Conservation (phyloP, 2,329 filamentous ascomycete species). For the Cladophialophora yegresii region DNA sequence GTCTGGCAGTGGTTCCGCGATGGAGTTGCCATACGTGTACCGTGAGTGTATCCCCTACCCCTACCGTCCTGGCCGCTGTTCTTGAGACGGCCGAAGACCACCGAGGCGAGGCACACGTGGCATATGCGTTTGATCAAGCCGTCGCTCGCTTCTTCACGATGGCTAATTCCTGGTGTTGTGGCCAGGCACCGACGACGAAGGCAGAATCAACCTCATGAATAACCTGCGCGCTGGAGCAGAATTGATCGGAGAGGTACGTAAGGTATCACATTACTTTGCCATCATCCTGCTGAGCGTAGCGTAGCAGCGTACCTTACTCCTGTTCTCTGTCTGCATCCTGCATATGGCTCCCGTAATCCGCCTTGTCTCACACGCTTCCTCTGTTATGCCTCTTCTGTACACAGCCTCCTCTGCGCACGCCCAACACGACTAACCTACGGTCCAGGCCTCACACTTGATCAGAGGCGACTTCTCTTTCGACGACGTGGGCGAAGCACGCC, state of each 20-base stretch:
- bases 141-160: not conserved
- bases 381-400: too few species aligned
- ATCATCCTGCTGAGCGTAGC: too few species aligned
- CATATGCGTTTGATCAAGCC: not conserved
- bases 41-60: slow-evolving; percentile 32
- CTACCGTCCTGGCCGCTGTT: too few species aligned
- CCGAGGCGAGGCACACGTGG: not conserved
- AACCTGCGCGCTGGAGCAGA: slow-evolving; percentile 56
- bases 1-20: slow-evolving; percentile 54
- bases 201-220: slow-evolving; percentile 59
- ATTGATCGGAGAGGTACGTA: slow-evolving; percentile 53
- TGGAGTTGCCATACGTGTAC: slow-evolving; percentile 62
- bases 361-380: too few species aligned
- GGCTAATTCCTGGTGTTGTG: too few species aligned
- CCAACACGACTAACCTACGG: not conserved
- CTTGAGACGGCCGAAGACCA: too few species aligned
- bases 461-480: slow-evolving; percentile 49
- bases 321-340: too few species aligned
- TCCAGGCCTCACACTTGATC: slow-evolving; percentile 44
- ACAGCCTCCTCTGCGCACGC: too few species aligned
- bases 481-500: slow-evolving; percentile 53
- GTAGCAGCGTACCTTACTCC: too few species aligned
- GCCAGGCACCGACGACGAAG: slow-evolving; percentile 54
- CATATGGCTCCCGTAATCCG: not conserved
- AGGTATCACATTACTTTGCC: not conserved